Conservation (phyloP, 768 basidiomycete species). For the Mycena galopus region DNA sequence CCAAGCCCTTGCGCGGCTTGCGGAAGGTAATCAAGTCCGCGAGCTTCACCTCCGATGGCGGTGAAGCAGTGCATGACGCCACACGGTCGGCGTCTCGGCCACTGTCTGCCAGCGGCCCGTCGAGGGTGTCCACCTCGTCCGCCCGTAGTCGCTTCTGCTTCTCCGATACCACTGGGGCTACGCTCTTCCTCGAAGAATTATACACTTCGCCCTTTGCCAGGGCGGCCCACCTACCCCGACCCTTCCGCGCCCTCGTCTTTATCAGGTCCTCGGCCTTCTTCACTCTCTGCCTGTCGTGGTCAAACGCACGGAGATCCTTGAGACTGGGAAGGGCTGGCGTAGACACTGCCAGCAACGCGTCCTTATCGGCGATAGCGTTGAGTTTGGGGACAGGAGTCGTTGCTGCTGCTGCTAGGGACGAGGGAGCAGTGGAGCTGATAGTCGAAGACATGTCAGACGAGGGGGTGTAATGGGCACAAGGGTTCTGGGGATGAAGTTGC, state of each 20-base stretch:
- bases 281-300: slow-evolving; percentile 61
- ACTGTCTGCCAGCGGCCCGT: slow-evolving; percentile 22
- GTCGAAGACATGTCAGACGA: slow-evolving; percentile 34
- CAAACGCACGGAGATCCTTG: slow-evolving; percentile 62
- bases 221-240: slow-evolving; percentile 31
- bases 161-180: slow-evolving; percentile 27
- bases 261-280: slow-evolving; percentile 59
- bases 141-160: slow-evolving; percentile 34
- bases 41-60: slow-evolving; percentile 48
- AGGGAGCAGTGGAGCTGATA: slow-evolving; percentile 14
- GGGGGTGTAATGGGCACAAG: slow-evolving; percentile 15
- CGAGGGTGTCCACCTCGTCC: slow-evolving; percentile 37
- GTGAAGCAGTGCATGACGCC: slow-evolving; percentile 23
- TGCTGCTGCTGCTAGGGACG: slow-evolving; percentile 24
- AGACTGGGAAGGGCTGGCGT: slow-evolving; percentile 39
- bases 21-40: slow-evolving; percentile 47
- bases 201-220: slow-evolving; percentile 35
- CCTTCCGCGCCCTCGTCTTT: slow-evolving; percentile 53
- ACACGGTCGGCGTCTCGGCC: slow-evolving; percentile 25
- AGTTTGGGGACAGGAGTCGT: slow-evolving; percentile 25
- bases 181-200: slow-evolving; percentile 32
- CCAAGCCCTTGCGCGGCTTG: slow-evolving; percentile 58
- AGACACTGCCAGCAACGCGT: slow-evolving; percentile 26
- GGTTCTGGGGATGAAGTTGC: slow-evolving; percentile 29
- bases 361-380: slow-evolving; percentile 35